phyloP scores from a whole-genome alignment of 1,284 basidiomycete species.

The Calocybe gambosa region DNA sequence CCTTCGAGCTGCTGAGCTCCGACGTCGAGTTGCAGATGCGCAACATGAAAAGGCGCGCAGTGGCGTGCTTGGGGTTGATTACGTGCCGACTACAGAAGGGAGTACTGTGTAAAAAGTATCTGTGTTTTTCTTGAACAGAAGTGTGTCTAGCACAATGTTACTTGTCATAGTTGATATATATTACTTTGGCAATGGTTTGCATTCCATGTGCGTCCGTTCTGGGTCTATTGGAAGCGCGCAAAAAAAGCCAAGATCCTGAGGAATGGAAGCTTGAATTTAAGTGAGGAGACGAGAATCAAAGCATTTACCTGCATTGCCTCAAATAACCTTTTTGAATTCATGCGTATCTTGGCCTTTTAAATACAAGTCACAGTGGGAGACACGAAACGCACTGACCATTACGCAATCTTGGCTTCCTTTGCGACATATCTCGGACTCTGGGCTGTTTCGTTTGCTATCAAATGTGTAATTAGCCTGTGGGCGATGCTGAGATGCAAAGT shows the following conservation, averaged over 20 bases:
- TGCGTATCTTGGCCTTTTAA: constrained; percentile 42
- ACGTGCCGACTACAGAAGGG: constrained; percentile 5
- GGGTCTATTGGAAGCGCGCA: constrained; percentile 73
- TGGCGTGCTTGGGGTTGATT: constrained; percentile 54
- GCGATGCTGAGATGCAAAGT: constrained; percentile 32
- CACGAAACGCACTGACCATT: constrained; percentile 49
- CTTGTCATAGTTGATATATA: neutral
- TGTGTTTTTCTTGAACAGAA: neutral
- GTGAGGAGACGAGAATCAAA: constrained; percentile 11
- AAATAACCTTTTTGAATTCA: constrained; percentile 66
- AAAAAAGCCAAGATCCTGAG: constrained; percentile 62
- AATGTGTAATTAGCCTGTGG: constrained; percentile 52
- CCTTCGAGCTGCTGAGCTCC: constrained; percentile 47
- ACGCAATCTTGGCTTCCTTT: constrained; percentile 50
- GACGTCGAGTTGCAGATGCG: constrained; percentile 46
- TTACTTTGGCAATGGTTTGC: constrained; percentile 54
- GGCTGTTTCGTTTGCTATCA: constrained; percentile 52
- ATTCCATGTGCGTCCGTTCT: constrained; percentile 67
- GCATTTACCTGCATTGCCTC: constrained; percentile 66
- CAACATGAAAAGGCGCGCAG: constrained; percentile 57
- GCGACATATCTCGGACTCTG: constrained; percentile 60
- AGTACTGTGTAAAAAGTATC: neutral
- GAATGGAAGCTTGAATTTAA: constrained; percentile 5
- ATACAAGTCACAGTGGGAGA: neutral
- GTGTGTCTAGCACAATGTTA: neutral